Evolutionary conservation across 768 basidiomycete species (phyloP), one percentile per base, ranked within the genome.

Genomic region (Boletus sp.): DNA sequence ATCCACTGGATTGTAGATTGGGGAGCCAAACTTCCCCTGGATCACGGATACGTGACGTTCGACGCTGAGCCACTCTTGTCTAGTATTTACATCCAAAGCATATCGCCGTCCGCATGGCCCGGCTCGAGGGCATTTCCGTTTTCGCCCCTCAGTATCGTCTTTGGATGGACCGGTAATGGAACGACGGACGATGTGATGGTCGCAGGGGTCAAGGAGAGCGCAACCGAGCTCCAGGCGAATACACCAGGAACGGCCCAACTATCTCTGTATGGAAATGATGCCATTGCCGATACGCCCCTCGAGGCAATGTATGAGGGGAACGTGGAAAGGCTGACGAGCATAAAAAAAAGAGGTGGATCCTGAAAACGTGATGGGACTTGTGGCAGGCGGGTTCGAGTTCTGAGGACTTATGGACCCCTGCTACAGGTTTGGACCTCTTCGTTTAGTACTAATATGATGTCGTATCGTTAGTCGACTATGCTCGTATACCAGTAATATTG

Each of bases 301-400:
- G 68, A 76, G 51, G 57, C 66, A 10, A 72, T 89, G 30, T 87
- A 83, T 59, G 84, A 83, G 3, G 59, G 44, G 3, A 82, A 85
- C 55, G 47, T 88, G 3, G 64, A 65, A 12, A 66, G 47, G 50
- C 61, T 87, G 56, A 57, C 65, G 52, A 57, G 51, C 11, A 66
- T 86, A 63, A 63, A 57, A 54, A 63, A 63, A 57, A 54, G 52
- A 47, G 20, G 74, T 82, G 51, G 87, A 89, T 67, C 86, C 86
- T 0, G 50, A 71, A n/a, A 77, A 82, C 62, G 76, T 87, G 40
- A 89, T 89, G 85, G 79, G 77, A 15, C 78, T 86, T 17, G n/a
- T n/a, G n/a, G 77, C 86, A n/a, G 86, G 86, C 6, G 87, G 86
- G 7, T 87, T 79, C 68, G 87, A 85, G 69, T 70, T 83, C 45